Evolutionary conservation across 768 basidiomycete species (phyloP).

Genomic region (Pilatotrama ljubarskyi): DNA sequence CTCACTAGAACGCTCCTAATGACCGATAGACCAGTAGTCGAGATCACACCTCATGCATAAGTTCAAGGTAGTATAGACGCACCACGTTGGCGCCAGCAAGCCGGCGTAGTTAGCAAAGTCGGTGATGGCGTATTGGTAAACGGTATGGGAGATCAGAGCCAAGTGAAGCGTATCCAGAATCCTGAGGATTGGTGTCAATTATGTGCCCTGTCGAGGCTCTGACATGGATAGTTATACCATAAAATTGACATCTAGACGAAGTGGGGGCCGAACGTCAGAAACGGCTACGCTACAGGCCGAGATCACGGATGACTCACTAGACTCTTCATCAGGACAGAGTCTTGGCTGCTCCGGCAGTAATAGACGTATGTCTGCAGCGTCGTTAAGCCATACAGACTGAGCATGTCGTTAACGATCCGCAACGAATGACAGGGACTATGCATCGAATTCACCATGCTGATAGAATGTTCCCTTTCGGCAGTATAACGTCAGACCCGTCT

Average conservation of each 20-base stretch:
- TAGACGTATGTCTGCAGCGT: slow-evolving; percentile 21
- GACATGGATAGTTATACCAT: neutral
- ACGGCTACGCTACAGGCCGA: neutral
- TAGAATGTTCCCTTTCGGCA: neutral
- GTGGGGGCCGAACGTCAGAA: neutral
- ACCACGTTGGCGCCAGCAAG: slow-evolving; percentile 12
- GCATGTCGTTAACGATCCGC: neutral
- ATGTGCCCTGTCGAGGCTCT: too few species aligned
- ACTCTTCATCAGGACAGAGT: neutral
- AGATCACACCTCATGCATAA: too few species aligned
- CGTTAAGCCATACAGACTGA: slow-evolving; percentile 21
- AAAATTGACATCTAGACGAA: slow-evolving; percentile 4
- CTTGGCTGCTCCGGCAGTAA: slow-evolving; percentile 8
- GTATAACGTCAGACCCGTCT: neutral
- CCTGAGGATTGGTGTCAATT: slow-evolving; percentile 5
- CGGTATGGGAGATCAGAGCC: slow-evolving; percentile 20
- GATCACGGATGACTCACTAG: neutral
- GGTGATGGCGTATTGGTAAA: slow-evolving; percentile 14
- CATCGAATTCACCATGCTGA: neutral
- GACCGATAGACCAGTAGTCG: too few species aligned
- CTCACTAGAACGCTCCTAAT: slow-evolving; percentile 16
- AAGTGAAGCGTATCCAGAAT: slow-evolving; percentile 24
- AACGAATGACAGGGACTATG: neutral
- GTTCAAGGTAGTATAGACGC: neutral
- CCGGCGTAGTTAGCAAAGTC: slow-evolving; percentile 1